Conservation (phyloP, 306 rosid species). For the Cicer cuneatum region DNA sequence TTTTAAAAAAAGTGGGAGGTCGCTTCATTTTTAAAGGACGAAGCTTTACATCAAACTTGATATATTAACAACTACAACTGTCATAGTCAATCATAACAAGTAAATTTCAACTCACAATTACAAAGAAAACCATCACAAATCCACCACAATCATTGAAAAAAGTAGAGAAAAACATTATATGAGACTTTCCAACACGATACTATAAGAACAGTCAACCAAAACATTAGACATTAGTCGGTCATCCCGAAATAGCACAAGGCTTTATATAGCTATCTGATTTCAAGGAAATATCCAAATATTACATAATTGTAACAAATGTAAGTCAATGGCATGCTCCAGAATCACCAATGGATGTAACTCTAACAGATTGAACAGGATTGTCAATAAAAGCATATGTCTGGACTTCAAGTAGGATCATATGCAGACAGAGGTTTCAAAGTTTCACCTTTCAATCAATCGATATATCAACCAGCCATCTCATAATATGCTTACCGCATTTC, state of each 20-base stretch:
- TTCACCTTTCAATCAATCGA: background rate
- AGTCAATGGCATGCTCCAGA: background rate
- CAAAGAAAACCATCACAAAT: too few species aligned
- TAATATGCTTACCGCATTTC: too few species aligned
- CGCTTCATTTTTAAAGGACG: too few species aligned
- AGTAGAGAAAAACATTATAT: background rate
- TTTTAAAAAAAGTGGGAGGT: constrained; percentile 55
- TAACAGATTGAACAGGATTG: constrained; percentile 9
- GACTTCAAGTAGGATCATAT: constrained; percentile 15
- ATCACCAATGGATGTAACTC: constrained; percentile 9
- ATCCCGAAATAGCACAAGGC: constrained; percentile 8
- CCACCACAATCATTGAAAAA: too few species aligned
- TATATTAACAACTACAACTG: too few species aligned
- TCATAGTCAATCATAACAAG: too few species aligned
- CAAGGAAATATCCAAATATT: constrained; percentile 6
- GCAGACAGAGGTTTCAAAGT: background rate
- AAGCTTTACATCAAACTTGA: too few species aligned
- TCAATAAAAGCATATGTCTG: background rate
- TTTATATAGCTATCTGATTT: background rate
- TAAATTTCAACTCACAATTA: too few species aligned
- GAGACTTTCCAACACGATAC: constrained; percentile 6
- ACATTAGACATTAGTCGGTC: constrained; percentile 3
- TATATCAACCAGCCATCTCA: constrained; percentile 20
- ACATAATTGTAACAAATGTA: background rate
- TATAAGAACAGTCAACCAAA: constrained; percentile 18